Conservation (phyloP, 306 rosid species). For the Ormosia emarginata region DNA sequence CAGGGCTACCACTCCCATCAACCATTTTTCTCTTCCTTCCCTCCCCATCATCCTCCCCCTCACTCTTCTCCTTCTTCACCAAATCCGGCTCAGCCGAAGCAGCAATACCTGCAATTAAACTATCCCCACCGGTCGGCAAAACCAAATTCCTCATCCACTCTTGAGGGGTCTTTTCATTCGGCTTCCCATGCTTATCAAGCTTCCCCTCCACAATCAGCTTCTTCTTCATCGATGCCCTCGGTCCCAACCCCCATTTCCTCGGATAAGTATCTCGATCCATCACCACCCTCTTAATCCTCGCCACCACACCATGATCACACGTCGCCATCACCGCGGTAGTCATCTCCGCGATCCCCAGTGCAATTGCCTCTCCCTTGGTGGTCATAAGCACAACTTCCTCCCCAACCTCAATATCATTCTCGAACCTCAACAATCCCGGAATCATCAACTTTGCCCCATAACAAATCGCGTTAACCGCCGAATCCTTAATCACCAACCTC, state of each 20-base stretch:
- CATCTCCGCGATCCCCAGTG: conserved; percentile 87
- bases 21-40: conserved; percentile 49
- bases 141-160: conserved; percentile 72
- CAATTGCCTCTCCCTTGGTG: conserved; percentile 79
- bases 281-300: conserved; percentile 82
- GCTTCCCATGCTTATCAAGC: conserved; percentile 75
- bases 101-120: conserved; percentile 52
- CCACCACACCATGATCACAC: conserved; percentile 87
- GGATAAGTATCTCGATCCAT: conserved; percentile 93
- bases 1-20: conserved; percentile 36
- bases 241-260: conserved; percentile 85
- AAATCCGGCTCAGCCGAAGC: conserved; percentile 33
- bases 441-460: conserved; percentile 90
- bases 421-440: conserved; percentile 74
- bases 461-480: conserved; percentile 83
- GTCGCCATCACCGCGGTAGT: conserved; percentile 86
- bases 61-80: conserved; percentile 10
- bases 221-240: conserved; percentile 81
- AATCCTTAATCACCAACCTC: conserved; percentile 84
- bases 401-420: conserved; percentile 77
- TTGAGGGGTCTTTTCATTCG: conserved; percentile 60
- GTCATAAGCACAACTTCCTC: conserved; percentile 86
- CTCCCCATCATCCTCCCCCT: conserved; percentile 27
- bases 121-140: conserved; percentile 62
- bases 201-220: conserved; percentile 63